Evolutionary conservation across 2,329 filamentous ascomycete genomes (phyloP).

Genomic region (Epichloe hybrida): DNA sequence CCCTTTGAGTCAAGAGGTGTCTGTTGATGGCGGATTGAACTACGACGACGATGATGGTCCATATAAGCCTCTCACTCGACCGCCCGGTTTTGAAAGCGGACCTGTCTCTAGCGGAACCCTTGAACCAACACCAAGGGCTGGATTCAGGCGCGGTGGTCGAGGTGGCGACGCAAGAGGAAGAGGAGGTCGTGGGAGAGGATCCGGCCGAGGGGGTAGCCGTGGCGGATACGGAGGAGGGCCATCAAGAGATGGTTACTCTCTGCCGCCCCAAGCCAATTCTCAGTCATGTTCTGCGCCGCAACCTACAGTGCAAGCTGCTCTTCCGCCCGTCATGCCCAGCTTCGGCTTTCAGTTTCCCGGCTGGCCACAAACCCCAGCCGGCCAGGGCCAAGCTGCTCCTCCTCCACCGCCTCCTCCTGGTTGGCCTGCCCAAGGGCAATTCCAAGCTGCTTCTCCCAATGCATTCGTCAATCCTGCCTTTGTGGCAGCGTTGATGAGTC

Average conservation of each 20-base stretch:
- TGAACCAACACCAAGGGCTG: constrained; percentile 20
- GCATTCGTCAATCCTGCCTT: constrained; percentile 46
- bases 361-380: constrained; percentile 24
- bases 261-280: constrained; percentile 20
- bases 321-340: constrained; percentile 15
- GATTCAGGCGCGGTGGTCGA: constrained; percentile 27
- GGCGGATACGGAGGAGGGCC: constrained; percentile 14
- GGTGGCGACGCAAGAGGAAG: constrained; percentile 25
- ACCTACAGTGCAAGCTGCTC: constrained; percentile 4
- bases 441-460: constrained; percentile 19
- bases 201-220: constrained; percentile 27
- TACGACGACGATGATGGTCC: constrained; percentile 57
- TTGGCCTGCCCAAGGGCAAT: constrained; percentile 12
- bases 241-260: constrained; percentile 26
- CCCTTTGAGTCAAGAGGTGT: constrained; percentile 26
- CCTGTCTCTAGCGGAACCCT: constrained; percentile 28
- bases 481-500: constrained; percentile 34
- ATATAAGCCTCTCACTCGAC: constrained; percentile 59
- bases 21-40: constrained; percentile 35
- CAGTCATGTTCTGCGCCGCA: constrained; percentile 16
- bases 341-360: constrained; percentile 31
- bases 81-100: constrained; percentile 45
- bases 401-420: constrained; percentile 25
- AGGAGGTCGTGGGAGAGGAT: constrained; percentile 27
- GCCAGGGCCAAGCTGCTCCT: constrained; percentile 12